Evolutionary conservation across 2,329 filamentous ascomycete genomes (phyloP).

Genomic region (Zelopaecilomyces penicillatus): DNA sequence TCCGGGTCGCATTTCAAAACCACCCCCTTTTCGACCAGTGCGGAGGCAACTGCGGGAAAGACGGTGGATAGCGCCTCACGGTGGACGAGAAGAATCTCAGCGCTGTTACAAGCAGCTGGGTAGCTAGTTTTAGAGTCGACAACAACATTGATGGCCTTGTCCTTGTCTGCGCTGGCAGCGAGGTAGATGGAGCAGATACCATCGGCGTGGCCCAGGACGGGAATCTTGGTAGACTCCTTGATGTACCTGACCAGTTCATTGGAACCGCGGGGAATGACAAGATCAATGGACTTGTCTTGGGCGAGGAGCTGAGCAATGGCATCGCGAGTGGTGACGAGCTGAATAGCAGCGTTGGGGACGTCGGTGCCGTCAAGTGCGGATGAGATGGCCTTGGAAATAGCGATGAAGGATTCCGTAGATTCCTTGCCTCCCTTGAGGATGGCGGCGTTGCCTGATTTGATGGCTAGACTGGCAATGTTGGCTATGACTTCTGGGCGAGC

Average conservation of each 20-base stretch:
- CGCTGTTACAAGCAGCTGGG: slow-evolving; percentile 86
- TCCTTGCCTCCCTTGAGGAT: slow-evolving; percentile 97
- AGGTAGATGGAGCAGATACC: slow-evolving; percentile 85
- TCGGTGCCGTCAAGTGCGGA: slow-evolving; percentile 60
- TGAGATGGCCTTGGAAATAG: slow-evolving; percentile 81
- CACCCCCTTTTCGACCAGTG: slow-evolving; percentile 69
- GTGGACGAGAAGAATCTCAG: slow-evolving; percentile 88
- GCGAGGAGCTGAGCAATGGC: slow-evolving; percentile 80
- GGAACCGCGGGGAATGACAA: slow-evolving; percentile 86
- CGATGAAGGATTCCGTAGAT: slow-evolving; percentile 87
- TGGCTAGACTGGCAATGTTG: slow-evolving; percentile 89
- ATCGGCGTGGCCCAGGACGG: slow-evolving; percentile 92
- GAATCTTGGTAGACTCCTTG: slow-evolving; percentile 85
- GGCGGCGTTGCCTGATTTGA: slow-evolving; percentile 95
- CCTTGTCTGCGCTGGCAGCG: slow-evolving; percentile 64
- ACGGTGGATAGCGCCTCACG: slow-evolving; percentile 56
- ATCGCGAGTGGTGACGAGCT: slow-evolving; percentile 89
- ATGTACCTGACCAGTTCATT: slow-evolving; percentile 87
- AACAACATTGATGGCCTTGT: slow-evolving; percentile 66
- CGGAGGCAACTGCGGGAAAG: slow-evolving; percentile 64
- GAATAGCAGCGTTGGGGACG: slow-evolving; percentile 80
- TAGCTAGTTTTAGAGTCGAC: slow-evolving; percentile 93
- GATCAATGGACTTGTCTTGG: slow-evolving; percentile 81
- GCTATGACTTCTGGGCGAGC: slow-evolving; percentile 96
- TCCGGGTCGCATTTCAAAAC: slow-evolving; percentile 68